Base-by-base conservation (phyloP, 169 alveolate genomes). In the Plasmodium gonderi region DNA sequence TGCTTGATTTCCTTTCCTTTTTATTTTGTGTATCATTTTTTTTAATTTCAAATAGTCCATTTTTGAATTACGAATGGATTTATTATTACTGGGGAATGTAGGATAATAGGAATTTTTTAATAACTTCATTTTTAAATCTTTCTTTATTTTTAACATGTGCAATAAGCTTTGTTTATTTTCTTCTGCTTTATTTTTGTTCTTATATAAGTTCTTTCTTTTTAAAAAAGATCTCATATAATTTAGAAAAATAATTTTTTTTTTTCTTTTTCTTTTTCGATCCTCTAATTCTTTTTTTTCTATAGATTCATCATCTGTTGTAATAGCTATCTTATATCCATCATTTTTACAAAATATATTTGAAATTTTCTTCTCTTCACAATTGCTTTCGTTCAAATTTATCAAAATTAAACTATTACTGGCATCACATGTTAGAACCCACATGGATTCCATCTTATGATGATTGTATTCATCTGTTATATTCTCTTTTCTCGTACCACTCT, bases 241-340 rank as follows among this genome's bases (percentile, higher is more conserved):
- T 81, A 68, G 7, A 42, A 49, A 79, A 42, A 31, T 60, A 8
- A 17, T 29, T 79, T 79, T 31, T 11, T 45, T 79, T 49, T 44
- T 79, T 47, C 42, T 26, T 3, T 33, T 11, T 42, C 42, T 45
- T 33, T 47, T n/a, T 17, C 60, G 51, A 64, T 31, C 7, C 38
- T 82, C 49, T 23, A 20, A 3, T 72, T 81, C 64, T n/a, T 81
- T 49, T 75, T 11, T 42, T 29, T 26, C 23, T 47, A 72, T n/a
- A 11, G 29, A 40, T 40, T 76, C 90, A 29, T 90, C 94, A 8
- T 90, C 90, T 0, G 68, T 42, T 12, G 76, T 67, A 31, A 90
- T 77, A 5, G 38, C 80, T 36, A 90, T 31, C 23, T 68, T 67
- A 67, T 47, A 90, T 79, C 47, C 80, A 90, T 90, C 94, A 79